phyloP scores from a whole-genome alignment of 306 rosid genomes.

The Cicer chorassanicum region DNA sequence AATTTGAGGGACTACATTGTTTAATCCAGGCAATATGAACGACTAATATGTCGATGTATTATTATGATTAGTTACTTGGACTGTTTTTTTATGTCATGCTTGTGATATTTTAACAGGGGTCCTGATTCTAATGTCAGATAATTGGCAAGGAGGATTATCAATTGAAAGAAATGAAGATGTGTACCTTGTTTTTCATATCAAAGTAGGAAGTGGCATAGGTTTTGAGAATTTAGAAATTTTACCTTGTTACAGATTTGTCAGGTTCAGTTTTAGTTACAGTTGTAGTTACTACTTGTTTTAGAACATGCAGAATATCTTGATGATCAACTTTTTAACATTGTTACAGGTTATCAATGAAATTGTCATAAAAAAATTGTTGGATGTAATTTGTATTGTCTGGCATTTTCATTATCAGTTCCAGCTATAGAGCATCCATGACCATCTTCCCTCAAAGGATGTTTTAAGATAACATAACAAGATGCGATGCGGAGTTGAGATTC shows the following conservation, averaged over 20 bases:
- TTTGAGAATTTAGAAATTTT: slow-evolving; percentile 52
- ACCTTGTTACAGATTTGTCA: slow-evolving; percentile 42
- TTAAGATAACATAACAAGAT: too few relatives aligned
- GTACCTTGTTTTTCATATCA: slow-evolving; percentile 40
- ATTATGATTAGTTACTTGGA: slow-evolving; percentile 13
- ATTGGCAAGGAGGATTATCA: slow-evolving; percentile 47
- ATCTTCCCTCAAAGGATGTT: background rate
- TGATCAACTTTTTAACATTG: slow-evolving; percentile 40
- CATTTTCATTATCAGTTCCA: background rate
- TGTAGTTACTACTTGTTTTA: slow-evolving; percentile 41
- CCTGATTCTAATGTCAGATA: slow-evolving; percentile 55
- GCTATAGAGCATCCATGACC: background rate
- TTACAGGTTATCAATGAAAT: slow-evolving; percentile 50
- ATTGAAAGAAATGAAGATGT: slow-evolving; percentile 54
- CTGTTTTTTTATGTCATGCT: slow-evolving; percentile 44
- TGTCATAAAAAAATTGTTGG: slow-evolving; percentile 24
- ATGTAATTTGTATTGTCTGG: background rate
- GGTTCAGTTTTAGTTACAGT: slow-evolving; percentile 33
- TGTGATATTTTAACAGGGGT: slow-evolving; percentile 53
- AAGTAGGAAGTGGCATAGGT: slow-evolving; percentile 46
- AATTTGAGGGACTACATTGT: too few relatives aligned
- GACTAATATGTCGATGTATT: background rate
- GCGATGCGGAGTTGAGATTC: too few relatives aligned
- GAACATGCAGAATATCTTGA: slow-evolving; percentile 37
- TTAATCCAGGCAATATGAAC: too few relatives aligned